Percentiles rank a stretch among this genome's conserved stretches.
Evolutionary conservation across 331 rosid species (phyloP).

Genomic region (Ulmus americana): DNA sequence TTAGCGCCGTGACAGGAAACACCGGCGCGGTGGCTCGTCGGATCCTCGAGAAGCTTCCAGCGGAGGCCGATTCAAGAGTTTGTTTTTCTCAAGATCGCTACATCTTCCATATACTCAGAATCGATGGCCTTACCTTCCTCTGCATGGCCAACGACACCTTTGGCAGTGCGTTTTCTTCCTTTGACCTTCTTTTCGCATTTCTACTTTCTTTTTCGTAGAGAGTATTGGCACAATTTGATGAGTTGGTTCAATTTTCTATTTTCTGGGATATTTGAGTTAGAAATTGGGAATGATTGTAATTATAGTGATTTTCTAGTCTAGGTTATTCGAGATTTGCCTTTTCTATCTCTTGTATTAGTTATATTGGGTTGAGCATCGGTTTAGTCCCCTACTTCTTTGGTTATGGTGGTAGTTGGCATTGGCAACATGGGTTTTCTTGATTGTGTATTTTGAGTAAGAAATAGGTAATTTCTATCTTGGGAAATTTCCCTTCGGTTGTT

Average conservation of each 20-base stretch:
- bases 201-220: not conserved
- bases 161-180: constrained; percentile 47
- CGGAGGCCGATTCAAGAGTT: constrained; percentile 72
- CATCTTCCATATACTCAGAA: constrained; percentile 82
- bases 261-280: too few species aligned
- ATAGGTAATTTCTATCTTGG: too few species aligned
- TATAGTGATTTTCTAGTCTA: too few species aligned
- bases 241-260: not conserved
- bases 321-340: too few species aligned
- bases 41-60: constrained; percentile 82
- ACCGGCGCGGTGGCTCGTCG: constrained; percentile 92
- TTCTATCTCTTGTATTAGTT: too few species aligned
- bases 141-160: constrained; percentile 94
- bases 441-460: too few species aligned
- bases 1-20: constrained; percentile 90
- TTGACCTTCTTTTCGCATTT: not conserved
- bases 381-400: too few species aligned
- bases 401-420: too few species aligned
- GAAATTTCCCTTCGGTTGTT: too few species aligned
- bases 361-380: too few species aligned
- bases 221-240: not conserved
- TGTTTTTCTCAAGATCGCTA: constrained; percentile 98
- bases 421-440: too few species aligned
- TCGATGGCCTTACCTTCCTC: constrained; percentile 69
- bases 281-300: too few species aligned